A percentile compares a stretch with the other conserved stretches of the same genome.
phyloP scores from a whole-genome alignment of 2,329 filamentous ascomycete genomes.

The Colletotrichum sojae region DNA sequence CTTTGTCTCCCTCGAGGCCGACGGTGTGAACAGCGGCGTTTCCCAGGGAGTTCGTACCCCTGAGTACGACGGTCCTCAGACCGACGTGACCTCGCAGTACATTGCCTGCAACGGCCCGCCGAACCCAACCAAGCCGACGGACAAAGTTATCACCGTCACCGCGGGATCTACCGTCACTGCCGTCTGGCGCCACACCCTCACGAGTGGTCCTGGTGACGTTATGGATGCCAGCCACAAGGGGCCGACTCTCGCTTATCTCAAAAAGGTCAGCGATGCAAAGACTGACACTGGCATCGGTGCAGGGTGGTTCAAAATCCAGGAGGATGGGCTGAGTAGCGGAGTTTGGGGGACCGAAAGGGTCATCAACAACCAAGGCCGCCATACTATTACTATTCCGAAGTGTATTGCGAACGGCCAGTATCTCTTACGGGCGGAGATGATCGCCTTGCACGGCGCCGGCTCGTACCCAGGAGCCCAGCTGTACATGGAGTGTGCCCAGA shows the following conservation, averaged over 20 bases:
- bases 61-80: slow-evolving; percentile 60
- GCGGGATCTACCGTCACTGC: slow-evolving; percentile 63
- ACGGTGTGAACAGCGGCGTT: slow-evolving; percentile 59
- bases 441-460: slow-evolving; percentile 65
- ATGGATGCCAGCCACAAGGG: slow-evolving; percentile 67
- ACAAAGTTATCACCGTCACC: slow-evolving; percentile 61
- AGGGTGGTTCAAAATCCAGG: slow-evolving; percentile 61
- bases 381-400: slow-evolving; percentile 63
- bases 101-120: slow-evolving; percentile 67
- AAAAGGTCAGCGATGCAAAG: slow-evolving; percentile 66
- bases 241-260: slow-evolving; percentile 68
- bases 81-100: slow-evolving; percentile 62
- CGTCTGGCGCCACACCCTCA: slow-evolving; percentile 67
- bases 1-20: slow-evolving; percentile 61
- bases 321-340: slow-evolving; percentile 57
- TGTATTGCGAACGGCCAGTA: slow-evolving; percentile 67
- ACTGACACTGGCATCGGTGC: slow-evolving; percentile 57
- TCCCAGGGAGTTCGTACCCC: slow-evolving; percentile 67
- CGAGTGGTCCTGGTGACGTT: slow-evolving; percentile 59
- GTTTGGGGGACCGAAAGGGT: slow-evolving; percentile 57
- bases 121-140: slow-evolving; percentile 62
- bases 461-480: slow-evolving; percentile 59
- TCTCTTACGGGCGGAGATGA: slow-evolving; percentile 70
- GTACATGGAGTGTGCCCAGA: slow-evolving; percentile 62
- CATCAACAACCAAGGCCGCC: slow-evolving; percentile 62